phyloP scores from a whole-genome alignment of 768 basidiomycete genomes.

The Collybia nuda region DNA sequence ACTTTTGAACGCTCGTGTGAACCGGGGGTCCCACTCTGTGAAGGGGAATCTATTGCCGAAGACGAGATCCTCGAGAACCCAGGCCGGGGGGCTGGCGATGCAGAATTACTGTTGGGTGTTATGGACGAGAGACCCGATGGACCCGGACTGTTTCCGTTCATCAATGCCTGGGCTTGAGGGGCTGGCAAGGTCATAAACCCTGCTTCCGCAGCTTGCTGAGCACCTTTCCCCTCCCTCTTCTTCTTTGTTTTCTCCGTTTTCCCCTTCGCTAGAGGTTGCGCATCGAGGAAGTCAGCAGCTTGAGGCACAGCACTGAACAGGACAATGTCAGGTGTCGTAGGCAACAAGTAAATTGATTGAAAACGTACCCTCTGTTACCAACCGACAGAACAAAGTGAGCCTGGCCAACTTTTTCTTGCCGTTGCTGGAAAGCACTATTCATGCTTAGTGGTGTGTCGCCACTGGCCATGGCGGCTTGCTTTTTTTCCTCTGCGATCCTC shows the following conservation, averaged over 20 bases:
- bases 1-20: conserved; percentile 71
- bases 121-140: conserved; percentile 33
- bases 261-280: conserved; percentile 78
- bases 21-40: conserved; percentile 56
- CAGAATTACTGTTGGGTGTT: conserved; percentile 31
- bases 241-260: conserved; percentile 82
- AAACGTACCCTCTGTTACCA: conserved; percentile 82
- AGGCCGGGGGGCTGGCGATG: conserved; percentile 67
- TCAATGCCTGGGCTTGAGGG: conserved; percentile 39
- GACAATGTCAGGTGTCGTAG: conserved; percentile 9
- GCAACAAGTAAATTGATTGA: not conserved
- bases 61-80: conserved; percentile 74
- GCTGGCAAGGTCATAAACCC: conserved; percentile 78
- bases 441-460: conserved; percentile 96
- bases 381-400: conserved; percentile 96
- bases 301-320: conserved; percentile 79
- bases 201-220: conserved; percentile 42
- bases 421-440: conserved; percentile 89
- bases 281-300: conserved; percentile 75
- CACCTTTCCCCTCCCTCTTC: conserved; percentile 70
- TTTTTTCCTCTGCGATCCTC: conserved; percentile 97
- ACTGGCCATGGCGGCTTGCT: conserved; percentile 90
- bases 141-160: conserved; percentile 48
- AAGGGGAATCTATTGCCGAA: conserved; percentile 52
- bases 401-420: conserved; percentile 92